Conservation (phyloP, 768 basidiomycete genomes). For the Mycena leptocephala region DNA sequence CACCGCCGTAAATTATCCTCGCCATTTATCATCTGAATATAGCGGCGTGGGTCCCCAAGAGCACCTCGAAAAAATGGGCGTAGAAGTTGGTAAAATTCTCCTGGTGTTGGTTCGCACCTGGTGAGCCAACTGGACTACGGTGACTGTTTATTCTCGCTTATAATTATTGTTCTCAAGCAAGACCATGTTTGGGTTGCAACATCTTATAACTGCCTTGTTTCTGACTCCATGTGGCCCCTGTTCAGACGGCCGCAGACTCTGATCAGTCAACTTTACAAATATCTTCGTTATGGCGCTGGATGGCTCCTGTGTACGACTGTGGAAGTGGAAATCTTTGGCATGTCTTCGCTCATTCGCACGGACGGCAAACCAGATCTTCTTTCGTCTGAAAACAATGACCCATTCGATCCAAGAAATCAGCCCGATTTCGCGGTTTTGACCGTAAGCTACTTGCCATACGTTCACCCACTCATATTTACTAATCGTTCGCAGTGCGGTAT, state of each 20-base stretch:
- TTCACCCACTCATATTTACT: background rate
- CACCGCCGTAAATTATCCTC: background rate
- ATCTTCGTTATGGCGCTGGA: background rate
- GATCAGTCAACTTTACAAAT: conserved; percentile 5
- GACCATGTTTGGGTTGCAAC: conserved; percentile 12
- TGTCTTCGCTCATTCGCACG: background rate
- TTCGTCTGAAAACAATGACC: conserved; percentile 3
- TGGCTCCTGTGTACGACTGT: background rate
- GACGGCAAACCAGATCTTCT: background rate
- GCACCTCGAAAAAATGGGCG: conserved; percentile 18
- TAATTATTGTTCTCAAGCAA: background rate
- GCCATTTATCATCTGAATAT: background rate
- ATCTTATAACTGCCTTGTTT: conserved; percentile 15
- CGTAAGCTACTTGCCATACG: background rate
- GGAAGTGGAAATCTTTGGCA: background rate
- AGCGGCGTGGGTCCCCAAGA: conserved; percentile 20
- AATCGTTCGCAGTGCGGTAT: background rate
- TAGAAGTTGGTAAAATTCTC: background rate
- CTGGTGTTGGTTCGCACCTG: conserved; percentile 17
- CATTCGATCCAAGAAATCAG: background rate
- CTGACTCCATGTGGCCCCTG: conserved; percentile 20
- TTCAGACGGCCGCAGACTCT: conserved; percentile 6
- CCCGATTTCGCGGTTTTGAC: conserved; percentile 27
- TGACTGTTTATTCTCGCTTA: background rate
- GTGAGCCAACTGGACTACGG: background rate